Conservation (phyloP, 1,139 yeast genomes). For the Suhomyces bokatorum region DNA sequence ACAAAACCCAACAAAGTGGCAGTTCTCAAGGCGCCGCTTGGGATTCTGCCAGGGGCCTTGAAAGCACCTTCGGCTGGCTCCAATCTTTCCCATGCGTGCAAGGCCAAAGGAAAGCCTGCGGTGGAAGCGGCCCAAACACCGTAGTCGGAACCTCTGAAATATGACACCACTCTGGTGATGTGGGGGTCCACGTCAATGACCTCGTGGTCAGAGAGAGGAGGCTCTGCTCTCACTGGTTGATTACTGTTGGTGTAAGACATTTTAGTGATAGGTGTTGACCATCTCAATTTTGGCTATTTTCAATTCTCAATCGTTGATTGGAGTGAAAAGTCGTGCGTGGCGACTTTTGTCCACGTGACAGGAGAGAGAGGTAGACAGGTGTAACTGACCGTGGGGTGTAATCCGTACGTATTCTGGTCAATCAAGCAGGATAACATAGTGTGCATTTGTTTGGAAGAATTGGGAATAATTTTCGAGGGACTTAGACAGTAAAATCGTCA, state of each 20-base stretch:
- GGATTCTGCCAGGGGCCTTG: slow-evolving; percentile 53
- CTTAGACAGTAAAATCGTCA: too few relatives aligned
- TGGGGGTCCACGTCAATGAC: slow-evolving; percentile 80
- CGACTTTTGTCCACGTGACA: background rate
- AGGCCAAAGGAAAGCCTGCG: slow-evolving; percentile 61
- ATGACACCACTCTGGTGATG: slow-evolving; percentile 68
- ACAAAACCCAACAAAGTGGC: slow-evolving; percentile 61
- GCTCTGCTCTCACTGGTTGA: slow-evolving; percentile 47
- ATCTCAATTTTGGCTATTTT: slow-evolving; percentile 15
- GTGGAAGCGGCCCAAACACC: slow-evolving; percentile 65
- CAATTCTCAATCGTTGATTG: slow-evolving; percentile 35
- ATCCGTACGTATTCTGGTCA: too few relatives aligned
- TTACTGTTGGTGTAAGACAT: slow-evolving; percentile 47
- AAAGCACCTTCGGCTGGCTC: slow-evolving; percentile 64
- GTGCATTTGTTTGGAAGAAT: too few relatives aligned
- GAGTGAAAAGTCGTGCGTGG: slow-evolving; percentile 19
- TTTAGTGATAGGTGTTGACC: slow-evolving; percentile 12
- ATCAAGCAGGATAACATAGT: too few relatives aligned
- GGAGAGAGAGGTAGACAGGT: background rate
- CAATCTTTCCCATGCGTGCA: slow-evolving; percentile 61
- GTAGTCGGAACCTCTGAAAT: slow-evolving; percentile 70
- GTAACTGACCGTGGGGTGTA: too few relatives aligned
- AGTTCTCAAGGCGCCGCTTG: slow-evolving; percentile 59
- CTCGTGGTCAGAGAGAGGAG: slow-evolving; percentile 48
- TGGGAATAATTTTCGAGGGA: too few relatives aligned